These are phyloP conservation scores for Hymenoscyphus fructigenus DNA, from an alignment of 2,329 filamentous ascomycete genomes.

Conservation along the genomic window DNA sequence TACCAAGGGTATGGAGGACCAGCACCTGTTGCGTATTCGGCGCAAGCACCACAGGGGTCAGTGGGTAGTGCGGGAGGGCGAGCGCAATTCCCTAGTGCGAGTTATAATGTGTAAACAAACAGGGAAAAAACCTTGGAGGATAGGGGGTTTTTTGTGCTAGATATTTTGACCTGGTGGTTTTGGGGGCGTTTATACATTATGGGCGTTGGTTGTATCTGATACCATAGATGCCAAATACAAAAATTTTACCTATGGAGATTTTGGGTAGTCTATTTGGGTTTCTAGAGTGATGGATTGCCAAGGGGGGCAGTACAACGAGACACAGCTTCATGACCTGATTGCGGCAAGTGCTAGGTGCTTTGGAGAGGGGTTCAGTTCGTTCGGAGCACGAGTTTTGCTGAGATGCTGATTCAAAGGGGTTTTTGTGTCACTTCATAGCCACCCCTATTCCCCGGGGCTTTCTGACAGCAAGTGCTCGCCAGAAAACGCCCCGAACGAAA, in stretches of 20 bases:
- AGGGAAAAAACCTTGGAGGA: neutral
- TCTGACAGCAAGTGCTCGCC: neutral
- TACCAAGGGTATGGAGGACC: conserved; percentile 37
- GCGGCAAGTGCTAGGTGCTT: neutral
- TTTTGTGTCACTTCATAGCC: neutral
- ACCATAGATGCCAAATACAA: conserved; percentile 14
- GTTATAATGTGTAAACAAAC: conserved; percentile 44
- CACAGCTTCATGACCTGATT: neutral
- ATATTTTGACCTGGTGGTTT: conserved; percentile 7
- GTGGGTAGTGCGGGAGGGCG: conserved; percentile 20
- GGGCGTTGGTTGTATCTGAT: conserved; percentile 13
- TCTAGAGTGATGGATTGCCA: neutral
- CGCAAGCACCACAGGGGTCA: neutral
- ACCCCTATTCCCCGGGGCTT: conserved; percentile 1
- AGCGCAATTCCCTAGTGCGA: conserved; percentile 53
- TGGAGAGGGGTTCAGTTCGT: neutral
- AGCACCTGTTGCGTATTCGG: conserved; percentile 5
- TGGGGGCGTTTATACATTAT: conserved; percentile 14
- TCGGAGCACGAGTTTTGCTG: neutral
- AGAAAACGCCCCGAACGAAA: neutral
- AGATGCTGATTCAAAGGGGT: neutral
- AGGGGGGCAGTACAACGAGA: neutral
- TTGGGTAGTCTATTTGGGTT: neutral
- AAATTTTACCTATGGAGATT: neutral
- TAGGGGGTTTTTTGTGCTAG: conserved; percentile 13